Evolutionary conservation across 805 yeast genomes (phyloP).

Genomic region (Wickerhamiella musiphila): DNA sequence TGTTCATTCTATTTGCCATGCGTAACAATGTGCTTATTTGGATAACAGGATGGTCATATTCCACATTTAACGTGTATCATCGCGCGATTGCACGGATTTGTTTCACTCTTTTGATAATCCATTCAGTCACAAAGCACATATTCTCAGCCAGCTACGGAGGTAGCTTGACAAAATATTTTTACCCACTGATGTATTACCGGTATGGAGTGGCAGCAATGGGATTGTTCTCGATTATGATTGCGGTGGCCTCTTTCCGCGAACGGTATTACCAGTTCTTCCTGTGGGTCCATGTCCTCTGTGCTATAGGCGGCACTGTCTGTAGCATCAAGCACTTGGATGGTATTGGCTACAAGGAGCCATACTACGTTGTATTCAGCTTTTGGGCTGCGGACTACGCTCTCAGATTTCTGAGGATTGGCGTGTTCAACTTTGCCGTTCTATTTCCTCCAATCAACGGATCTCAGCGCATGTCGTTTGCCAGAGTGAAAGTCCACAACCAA

Average conservation of each 20-base stretch:
- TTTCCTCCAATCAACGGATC: constrained; percentile 24
- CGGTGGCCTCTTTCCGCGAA: constrained; percentile 35
- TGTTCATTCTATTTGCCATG: constrained; percentile 40
- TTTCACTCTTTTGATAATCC: constrained; percentile 28
- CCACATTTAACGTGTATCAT: constrained; percentile 40
- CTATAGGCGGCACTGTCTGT: constrained; percentile 32
- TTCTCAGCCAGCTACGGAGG: constrained; percentile 22
- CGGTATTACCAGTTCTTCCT: constrained; percentile 38
- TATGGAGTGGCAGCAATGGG: constrained; percentile 23
- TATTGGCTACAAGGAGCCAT: constrained; percentile 38
- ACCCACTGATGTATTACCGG: constrained; percentile 21
- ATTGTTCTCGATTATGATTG: constrained; percentile 24
- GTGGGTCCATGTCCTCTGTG: constrained; percentile 35
- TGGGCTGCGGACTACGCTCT: constrained; percentile 53
- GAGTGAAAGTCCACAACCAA: constrained; percentile 26
- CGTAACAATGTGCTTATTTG: constrained; percentile 44
- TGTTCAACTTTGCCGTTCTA: constrained; percentile 19
- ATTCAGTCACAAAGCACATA: constrained; percentile 33
- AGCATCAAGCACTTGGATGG: constrained; percentile 37
- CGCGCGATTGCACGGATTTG: constrained; percentile 36
- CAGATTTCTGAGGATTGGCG: constrained; percentile 33
- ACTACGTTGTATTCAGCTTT: constrained; percentile 37
- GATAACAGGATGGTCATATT: constrained; percentile 39
- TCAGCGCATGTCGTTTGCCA: constrained; percentile 20
- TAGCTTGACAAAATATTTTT: constrained; percentile 19